These are phyloP conservation scores for Phytophthora pluvialis DNA, from an alignment of 352 stramenopile genomes.

Conservation along the genomic window DNA sequence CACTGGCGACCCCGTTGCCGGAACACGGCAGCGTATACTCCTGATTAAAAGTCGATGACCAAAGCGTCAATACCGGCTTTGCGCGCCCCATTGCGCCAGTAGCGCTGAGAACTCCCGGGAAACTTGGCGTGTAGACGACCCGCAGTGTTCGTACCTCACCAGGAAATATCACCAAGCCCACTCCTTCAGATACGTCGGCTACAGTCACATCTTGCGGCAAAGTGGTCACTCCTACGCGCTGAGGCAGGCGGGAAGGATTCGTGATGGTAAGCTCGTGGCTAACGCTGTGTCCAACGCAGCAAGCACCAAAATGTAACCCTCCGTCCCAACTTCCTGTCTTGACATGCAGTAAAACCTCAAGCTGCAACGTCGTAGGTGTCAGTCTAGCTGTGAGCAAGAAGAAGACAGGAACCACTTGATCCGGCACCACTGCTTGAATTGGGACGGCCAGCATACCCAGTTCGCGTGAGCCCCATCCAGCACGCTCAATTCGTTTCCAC, in stretches of 20 bases:
- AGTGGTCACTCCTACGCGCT: conserved; percentile 39
- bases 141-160: conserved; percentile 32
- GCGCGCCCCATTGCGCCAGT: neutral
- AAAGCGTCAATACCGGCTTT: conserved; percentile 36
- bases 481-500: conserved; percentile 51
- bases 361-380: conserved; percentile 19
- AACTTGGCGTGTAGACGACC: conserved; percentile 43
- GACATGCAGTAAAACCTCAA: conserved; percentile 20
- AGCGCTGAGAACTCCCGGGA: conserved; percentile 15
- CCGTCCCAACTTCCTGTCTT: neutral
- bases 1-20: conserved; percentile 33
- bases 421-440: conserved; percentile 62
- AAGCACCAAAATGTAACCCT: conserved; percentile 44
- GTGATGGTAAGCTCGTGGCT: conserved; percentile 37
- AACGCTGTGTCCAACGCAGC: conserved; percentile 48
- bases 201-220: conserved; percentile 38
- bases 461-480: conserved; percentile 47
- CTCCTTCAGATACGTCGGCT: conserved; percentile 33
- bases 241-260: conserved; percentile 40
- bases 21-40: conserved; percentile 42
- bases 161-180: conserved; percentile 42
- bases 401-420: conserved; percentile 56
- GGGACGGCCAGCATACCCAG: conserved; percentile 53
- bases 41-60: conserved; percentile 49
- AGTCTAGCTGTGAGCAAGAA: conserved; percentile 45